Percentiles rank a stretch among this genome's conserved stretches.
These are phyloP conservation scores for Hypomyces perniciosus DNA, from an alignment of 2,329 filamentous ascomycete genomes.

Conservation along the genomic window DNA sequence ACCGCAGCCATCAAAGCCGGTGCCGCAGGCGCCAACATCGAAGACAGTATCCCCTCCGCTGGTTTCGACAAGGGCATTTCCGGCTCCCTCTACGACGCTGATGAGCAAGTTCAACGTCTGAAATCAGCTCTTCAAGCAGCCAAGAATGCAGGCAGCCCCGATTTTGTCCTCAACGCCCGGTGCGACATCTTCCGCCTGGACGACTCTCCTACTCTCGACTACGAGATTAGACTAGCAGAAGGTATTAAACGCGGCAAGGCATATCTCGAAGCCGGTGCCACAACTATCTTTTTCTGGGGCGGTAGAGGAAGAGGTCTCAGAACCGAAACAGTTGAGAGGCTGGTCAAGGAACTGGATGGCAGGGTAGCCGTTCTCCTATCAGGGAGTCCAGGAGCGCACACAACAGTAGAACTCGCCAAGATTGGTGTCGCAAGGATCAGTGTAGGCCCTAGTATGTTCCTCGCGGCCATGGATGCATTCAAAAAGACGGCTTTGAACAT, in stretches of 20 bases:
- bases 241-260: conserved; percentile 48
- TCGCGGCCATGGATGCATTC: conserved; percentile 33
- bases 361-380: conserved; percentile 43
- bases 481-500: conserved; percentile 29
- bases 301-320: conserved; percentile 37
- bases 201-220: conserved; percentile 20
- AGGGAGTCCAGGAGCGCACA: conserved; percentile 32
- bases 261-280: conserved; percentile 53
- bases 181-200: conserved; percentile 45
- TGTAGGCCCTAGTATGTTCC: conserved; percentile 44
- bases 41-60: conserved; percentile 40
- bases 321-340: conserved; percentile 38
- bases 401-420: conserved; percentile 36
- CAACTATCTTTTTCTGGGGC: conserved; percentile 57
- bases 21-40: conserved; percentile 53
- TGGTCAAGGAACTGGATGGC: conserved; percentile 45
- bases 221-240: conserved; percentile 36
- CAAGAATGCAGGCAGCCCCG: conserved; percentile 40
- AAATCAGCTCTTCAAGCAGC: conserved; percentile 37
- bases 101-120: conserved; percentile 45
- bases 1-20: conserved; percentile 41
- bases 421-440: conserved; percentile 52
- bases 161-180: conserved; percentile 53
- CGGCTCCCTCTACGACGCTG: conserved; percentile 30
- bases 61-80: conserved; percentile 28